A percentile compares a stretch with the other conserved stretches of the same genome.
These are phyloP conservation scores for Penicillium sp. DNA, from an alignment of 2,329 filamentous ascomycete species.

Conservation along the genomic window DNA sequence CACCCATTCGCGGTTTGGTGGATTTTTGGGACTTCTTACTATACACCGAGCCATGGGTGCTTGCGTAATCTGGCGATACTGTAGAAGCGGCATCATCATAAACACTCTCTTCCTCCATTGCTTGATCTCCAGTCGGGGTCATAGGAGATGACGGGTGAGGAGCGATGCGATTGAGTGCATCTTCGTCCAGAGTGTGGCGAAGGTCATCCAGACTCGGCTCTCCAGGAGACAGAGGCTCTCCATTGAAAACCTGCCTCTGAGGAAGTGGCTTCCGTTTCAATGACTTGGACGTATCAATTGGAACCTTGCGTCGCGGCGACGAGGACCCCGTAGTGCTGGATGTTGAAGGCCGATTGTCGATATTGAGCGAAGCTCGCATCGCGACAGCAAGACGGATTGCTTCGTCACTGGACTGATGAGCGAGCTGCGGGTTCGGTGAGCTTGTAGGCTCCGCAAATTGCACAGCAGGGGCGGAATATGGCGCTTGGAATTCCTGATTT, in stretches of 20 bases:
- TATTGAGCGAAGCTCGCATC: constrained; percentile 21
- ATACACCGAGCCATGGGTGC: constrained; percentile 59
- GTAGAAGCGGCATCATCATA: constrained; percentile 63
- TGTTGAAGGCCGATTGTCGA: constrained; percentile 18
- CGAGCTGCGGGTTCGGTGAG: constrained; percentile 1
- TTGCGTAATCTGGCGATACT: constrained; percentile 75
- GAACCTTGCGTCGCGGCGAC: constrained; percentile 17
- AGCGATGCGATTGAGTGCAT: constrained; percentile 53
- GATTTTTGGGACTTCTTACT: constrained; percentile 42
- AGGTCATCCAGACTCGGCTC: constrained; percentile 44
- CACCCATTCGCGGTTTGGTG: constrained; percentile 70
- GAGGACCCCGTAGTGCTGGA: constrained; percentile 12
- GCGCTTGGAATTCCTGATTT: neutral
- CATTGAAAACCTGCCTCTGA: constrained; percentile 29
- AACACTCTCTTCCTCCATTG: constrained; percentile 39
- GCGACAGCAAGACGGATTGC: constrained; percentile 26
- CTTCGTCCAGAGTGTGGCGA: constrained; percentile 47
- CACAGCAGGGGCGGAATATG: neutral
- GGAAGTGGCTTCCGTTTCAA: constrained; percentile 57
- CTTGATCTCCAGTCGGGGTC: constrained; percentile 18
- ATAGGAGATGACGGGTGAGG: constrained; percentile 30
- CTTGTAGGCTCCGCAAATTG: neutral
- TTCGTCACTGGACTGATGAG: constrained; percentile 16
- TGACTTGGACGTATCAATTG: constrained; percentile 44
- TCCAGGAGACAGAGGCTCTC: constrained; percentile 23